phyloP scores from a whole-genome alignment of 108 stramenopile genomes.

The Skeletonema costatum region DNA sequence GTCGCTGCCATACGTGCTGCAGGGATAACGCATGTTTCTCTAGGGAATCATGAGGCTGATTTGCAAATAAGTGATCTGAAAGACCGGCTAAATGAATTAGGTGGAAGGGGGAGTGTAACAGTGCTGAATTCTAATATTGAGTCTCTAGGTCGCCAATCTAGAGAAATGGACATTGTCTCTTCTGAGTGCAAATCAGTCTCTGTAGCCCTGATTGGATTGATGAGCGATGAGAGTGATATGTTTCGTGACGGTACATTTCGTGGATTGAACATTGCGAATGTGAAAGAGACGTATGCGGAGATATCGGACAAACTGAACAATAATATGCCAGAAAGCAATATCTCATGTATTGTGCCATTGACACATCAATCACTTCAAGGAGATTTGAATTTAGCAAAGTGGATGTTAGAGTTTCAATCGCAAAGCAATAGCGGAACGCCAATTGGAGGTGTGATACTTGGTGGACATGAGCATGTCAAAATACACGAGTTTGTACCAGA shows the following conservation, averaged over 20 bases:
- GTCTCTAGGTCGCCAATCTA: conserved; percentile 27
- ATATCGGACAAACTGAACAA: conserved; percentile 21
- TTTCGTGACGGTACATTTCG: conserved; percentile 72
- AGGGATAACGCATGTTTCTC: conserved; percentile 67
- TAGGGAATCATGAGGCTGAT: conserved; percentile 87
- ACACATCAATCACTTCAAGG: conserved; percentile 64
- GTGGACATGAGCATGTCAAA: conserved; percentile 82
- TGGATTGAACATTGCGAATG: conserved; percentile 59
- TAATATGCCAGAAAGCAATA: conserved; percentile 1
- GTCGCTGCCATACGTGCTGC: conserved; percentile 58
- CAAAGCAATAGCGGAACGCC: background rate
- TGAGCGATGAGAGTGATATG: conserved; percentile 70
- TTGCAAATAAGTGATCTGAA: conserved; percentile 48
- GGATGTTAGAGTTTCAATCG: conserved; percentile 31
- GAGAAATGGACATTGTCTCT: conserved; percentile 34
- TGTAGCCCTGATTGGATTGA: conserved; percentile 69
- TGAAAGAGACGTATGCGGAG: conserved; percentile 42
- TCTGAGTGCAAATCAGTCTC: conserved; percentile 34
- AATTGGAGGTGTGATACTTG: conserved; percentile 58
- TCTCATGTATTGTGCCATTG: conserved; percentile 60
- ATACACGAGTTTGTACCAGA: conserved; percentile 53
- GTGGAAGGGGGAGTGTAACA: conserved; percentile 20
- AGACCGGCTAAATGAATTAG: conserved; percentile 47
- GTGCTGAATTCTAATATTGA: conserved; percentile 74
- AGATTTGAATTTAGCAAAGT: conserved; percentile 58